Conservation (phyloP, 805 yeast species). For the Cyberlindnera sargentensis region DNA sequence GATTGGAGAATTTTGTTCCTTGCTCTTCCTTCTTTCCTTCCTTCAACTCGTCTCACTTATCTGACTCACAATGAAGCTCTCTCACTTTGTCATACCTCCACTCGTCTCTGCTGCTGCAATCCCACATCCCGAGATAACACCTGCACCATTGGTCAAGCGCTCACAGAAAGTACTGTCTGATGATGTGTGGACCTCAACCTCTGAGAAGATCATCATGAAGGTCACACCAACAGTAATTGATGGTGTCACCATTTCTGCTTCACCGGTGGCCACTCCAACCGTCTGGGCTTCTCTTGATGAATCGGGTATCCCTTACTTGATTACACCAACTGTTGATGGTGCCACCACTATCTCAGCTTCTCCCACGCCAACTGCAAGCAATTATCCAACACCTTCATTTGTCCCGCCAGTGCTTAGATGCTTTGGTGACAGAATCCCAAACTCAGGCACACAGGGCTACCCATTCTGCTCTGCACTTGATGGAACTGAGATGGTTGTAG, state of each 20-base stretch:
- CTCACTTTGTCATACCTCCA: conserved; percentile 7
- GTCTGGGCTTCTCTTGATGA: conserved; percentile 38
- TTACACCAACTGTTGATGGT: conserved; percentile 34
- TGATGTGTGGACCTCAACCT: conserved; percentile 31
- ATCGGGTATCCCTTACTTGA: conserved; percentile 36
- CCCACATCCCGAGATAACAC: conserved; percentile 16
- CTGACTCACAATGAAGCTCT: conserved; percentile 7
- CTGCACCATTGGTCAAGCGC: conserved; percentile 19
- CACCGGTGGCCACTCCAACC: conserved; percentile 33
- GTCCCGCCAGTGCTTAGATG: conserved; percentile 40
- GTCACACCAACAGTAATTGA: conserved; percentile 49
- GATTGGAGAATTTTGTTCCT: too few relatives aligned
- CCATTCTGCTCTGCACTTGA: conserved; percentile 37
- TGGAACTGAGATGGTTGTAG: conserved; percentile 38
- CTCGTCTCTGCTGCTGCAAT: conserved; percentile 20
- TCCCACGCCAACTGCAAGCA: conserved; percentile 32
- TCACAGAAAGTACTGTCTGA: conserved; percentile 17
- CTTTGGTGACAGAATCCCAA: conserved; percentile 35
- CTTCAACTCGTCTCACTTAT: not conserved
- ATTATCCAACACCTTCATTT: conserved; percentile 29
- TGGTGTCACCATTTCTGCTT: conserved; percentile 35
- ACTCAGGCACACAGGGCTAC: conserved; percentile 21
- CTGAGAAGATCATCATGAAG: conserved; percentile 26
- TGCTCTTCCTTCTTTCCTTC: too few relatives aligned
- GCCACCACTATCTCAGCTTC: conserved; percentile 32